These are phyloP conservation scores for Coemansia erecta DNA, from an alignment of 192 early-diverging fungal genomes.

Conservation along the genomic window DNA sequence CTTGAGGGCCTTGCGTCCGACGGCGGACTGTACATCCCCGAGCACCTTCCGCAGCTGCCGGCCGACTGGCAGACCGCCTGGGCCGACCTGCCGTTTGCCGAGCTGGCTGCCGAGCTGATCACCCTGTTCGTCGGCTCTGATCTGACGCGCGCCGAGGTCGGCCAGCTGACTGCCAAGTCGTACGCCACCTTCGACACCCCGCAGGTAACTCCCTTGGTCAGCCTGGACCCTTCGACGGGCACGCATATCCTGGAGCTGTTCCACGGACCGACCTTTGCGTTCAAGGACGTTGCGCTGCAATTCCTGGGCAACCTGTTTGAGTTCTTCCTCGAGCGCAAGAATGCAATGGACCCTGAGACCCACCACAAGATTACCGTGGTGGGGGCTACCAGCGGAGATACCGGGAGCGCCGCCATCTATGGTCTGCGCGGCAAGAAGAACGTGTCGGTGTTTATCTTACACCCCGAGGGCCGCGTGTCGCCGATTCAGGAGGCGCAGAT, in stretches of 20 bases:
- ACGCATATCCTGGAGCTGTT: conserved; percentile 80
- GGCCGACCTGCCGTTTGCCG: conserved; percentile 68
- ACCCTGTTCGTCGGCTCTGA: conserved; percentile 82
- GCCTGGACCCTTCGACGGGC: conserved; percentile 13
- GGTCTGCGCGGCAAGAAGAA: conserved; percentile 91
- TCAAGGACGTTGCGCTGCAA: conserved; percentile 98
- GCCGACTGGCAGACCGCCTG: conserved; percentile 69
- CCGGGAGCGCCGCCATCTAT: conserved; percentile 97
- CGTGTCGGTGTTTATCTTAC: conserved; percentile 90
- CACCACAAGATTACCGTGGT: conserved; percentile 77
- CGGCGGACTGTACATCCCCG: conserved; percentile 93
- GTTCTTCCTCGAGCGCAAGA: conserved; percentile 86
- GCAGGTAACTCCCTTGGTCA: conserved; percentile 77
- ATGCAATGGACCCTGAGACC: conserved; percentile 20
- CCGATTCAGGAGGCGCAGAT: conserved; percentile 98
- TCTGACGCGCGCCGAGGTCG: conserved; percentile 72
- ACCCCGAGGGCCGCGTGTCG: conserved; percentile 85
- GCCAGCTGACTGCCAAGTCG: conserved; percentile 63
- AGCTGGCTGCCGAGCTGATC: conserved; percentile 84
- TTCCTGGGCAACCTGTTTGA: conserved; percentile 97
- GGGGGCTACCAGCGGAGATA: conserved; percentile 95
- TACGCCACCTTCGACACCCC: conserved; percentile 76
- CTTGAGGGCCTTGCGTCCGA: conserved; percentile 87
- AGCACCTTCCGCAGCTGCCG: conserved; percentile 72
- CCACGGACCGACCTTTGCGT: conserved; percentile 97